A percentile compares a stretch with the other conserved stretches of the same genome.
Evolutionary conservation across 2,329 filamentous ascomycete species (phyloP).

Genomic region (Rutstroemia sydowiana): DNA sequence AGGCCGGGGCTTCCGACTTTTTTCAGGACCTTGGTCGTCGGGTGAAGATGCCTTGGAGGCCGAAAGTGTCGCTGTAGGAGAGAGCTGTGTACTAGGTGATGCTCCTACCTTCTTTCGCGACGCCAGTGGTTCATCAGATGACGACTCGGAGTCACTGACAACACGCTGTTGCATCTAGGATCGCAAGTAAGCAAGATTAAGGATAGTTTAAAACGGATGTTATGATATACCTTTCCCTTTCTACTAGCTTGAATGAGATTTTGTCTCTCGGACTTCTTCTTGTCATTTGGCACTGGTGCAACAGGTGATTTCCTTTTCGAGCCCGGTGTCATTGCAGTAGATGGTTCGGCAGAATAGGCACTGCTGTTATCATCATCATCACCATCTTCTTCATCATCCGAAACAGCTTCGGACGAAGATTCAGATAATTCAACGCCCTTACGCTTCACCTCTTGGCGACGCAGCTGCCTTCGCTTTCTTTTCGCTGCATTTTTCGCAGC

Average conservation of each 20-base stretch:
- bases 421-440: too few relatives aligned
- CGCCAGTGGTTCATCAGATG: conserved; percentile 2
- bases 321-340: not conserved
- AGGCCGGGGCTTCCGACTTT: not conserved
- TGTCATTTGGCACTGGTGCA: not conserved
- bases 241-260: not conserved
- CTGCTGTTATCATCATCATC: not conserved
- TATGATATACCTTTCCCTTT: not conserved
- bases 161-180: not conserved
- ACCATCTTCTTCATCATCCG: too few relatives aligned
- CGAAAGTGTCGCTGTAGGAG: not conserved
- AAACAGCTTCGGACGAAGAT: not conserved
- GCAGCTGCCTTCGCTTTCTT: conserved; percentile 15
- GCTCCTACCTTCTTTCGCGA: not conserved
- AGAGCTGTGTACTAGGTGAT: not conserved
- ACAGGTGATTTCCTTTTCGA: conserved; percentile 12
- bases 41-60: not conserved
- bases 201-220: not conserved
- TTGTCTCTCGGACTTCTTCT: not conserved
- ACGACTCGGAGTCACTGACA: not conserved
- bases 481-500: too few relatives aligned
- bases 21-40: not conserved
- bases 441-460: conserved; percentile 19
- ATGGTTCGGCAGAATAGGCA: not conserved
- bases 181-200: not conserved